Evolutionary conservation across 2,329 filamentous ascomycete species (phyloP).

Genomic region (Fusarium anthophilum): DNA sequence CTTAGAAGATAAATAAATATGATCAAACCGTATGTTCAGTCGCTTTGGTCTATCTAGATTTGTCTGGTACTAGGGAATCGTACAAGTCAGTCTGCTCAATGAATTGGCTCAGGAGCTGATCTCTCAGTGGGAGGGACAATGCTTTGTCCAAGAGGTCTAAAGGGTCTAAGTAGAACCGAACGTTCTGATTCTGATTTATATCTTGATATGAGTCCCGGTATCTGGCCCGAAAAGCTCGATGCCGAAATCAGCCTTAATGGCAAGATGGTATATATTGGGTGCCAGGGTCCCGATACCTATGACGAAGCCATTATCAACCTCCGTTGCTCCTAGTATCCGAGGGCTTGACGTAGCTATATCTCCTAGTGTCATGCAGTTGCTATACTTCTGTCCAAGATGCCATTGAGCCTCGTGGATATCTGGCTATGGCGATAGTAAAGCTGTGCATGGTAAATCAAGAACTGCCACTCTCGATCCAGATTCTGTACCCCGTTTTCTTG

Average conservation of each 20-base stretch:
- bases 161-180: not conserved
- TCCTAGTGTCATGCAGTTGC: not conserved
- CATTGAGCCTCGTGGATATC: not conserved
- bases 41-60: not conserved
- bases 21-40: not conserved
- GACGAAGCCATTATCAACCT: not conserved
- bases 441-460: not conserved
- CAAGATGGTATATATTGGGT: not conserved
- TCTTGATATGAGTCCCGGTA: not conserved
- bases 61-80: not conserved
- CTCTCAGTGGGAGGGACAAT: not conserved
- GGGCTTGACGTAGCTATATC: not conserved
- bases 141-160: not conserved
- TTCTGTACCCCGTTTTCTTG: not conserved
- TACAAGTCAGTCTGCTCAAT: not conserved
- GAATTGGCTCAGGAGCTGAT: not conserved
- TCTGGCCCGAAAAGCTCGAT: not conserved
- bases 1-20: not conserved
- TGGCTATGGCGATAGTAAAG: not conserved
- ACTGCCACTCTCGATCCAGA: not conserved
- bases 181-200: not conserved
- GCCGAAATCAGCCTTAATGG: not conserved
- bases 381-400: not conserved
- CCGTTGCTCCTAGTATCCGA: not conserved
- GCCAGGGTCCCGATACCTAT: not conserved